Evolutionary conservation across 129 eudicot genomes (phyloP).

Genomic region (Cynara cardunculus): DNA sequence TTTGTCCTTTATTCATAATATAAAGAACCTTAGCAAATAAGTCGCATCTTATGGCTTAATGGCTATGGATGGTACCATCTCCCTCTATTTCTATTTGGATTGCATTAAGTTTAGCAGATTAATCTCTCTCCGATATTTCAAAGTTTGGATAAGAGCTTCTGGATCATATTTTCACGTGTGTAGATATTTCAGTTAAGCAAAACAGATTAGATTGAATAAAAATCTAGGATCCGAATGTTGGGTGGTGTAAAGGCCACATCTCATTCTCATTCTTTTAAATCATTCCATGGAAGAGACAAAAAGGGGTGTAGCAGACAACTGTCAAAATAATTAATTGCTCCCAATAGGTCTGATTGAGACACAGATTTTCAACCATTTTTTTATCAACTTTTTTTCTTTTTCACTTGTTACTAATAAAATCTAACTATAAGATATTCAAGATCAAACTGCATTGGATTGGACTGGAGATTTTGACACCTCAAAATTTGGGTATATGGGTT

Average conservation of each 20-base stretch:
- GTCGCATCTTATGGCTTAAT: neutral
- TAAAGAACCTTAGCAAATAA: neutral
- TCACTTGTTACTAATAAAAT: no score
- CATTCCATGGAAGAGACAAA: conserved; percentile 19
- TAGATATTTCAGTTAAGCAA: neutral
- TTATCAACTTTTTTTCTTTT: neutral
- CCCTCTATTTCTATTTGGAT: neutral
- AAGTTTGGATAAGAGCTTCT: neutral
- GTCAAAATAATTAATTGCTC: conserved; percentile 16
- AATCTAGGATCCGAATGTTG: conserved; percentile 22
- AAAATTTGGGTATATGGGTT: neutral
- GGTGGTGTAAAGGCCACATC: conserved; percentile 40
- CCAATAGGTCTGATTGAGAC: neutral
- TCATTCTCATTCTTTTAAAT: conserved; percentile 25
- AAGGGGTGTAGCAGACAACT: conserved; percentile 11
- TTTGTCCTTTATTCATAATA: neutral
- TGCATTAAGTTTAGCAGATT: neutral
- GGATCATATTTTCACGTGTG: conserved; percentile 14
- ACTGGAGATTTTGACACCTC: no score
- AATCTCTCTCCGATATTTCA: neutral
- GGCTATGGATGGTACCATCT: neutral
- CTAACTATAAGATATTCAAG: neutral
- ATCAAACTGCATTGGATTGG: no score
- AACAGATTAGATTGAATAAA: conserved; percentile 2
- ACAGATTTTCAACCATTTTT: neutral